Conservation (phyloP, 1,284 basidiomycete genomes). For the Phlebopus sp. region DNA sequence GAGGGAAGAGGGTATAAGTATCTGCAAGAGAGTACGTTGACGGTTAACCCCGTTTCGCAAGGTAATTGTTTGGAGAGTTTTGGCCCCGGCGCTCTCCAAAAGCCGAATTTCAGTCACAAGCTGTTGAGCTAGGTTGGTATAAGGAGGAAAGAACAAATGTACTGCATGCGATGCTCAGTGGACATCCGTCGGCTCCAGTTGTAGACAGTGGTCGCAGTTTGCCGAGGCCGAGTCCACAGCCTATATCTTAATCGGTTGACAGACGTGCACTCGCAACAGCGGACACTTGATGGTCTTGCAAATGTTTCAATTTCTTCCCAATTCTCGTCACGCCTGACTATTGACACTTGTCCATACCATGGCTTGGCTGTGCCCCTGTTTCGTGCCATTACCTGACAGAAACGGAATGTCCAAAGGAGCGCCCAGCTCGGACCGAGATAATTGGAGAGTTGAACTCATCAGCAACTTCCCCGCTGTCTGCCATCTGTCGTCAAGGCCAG, state of each 20-base stretch:
- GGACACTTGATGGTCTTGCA: no score
- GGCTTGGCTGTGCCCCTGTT: background rate
- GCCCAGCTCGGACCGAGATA: slow-evolving; percentile 11
- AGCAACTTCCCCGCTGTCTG: slow-evolving; percentile 6
- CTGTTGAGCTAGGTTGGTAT: background rate
- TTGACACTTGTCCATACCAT: background rate
- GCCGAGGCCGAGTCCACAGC: no score
- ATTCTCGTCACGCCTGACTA: no score
- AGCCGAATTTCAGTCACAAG: slow-evolving; percentile 2
- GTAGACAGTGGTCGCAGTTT: no score
- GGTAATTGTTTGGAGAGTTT: background rate
- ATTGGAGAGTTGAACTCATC: background rate
- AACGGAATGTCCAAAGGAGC: slow-evolving; percentile 12
- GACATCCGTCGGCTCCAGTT: no score
- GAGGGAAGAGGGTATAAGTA: slow-evolving; percentile 2
- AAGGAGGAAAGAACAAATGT: background rate
- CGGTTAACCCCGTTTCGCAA: background rate
- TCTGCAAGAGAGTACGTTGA: slow-evolving; percentile 5
- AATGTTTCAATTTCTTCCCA: no score
- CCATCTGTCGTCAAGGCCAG: slow-evolving; percentile 15
- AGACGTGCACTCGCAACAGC: no score
- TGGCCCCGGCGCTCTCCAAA: slow-evolving; percentile 1
- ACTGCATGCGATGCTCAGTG: background rate
- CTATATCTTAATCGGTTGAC: background rate
- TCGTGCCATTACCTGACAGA: slow-evolving; percentile 4